phyloP scores from a whole-genome alignment of 208 protist genomes.

The Balamuthia mandrillaris region DNA sequence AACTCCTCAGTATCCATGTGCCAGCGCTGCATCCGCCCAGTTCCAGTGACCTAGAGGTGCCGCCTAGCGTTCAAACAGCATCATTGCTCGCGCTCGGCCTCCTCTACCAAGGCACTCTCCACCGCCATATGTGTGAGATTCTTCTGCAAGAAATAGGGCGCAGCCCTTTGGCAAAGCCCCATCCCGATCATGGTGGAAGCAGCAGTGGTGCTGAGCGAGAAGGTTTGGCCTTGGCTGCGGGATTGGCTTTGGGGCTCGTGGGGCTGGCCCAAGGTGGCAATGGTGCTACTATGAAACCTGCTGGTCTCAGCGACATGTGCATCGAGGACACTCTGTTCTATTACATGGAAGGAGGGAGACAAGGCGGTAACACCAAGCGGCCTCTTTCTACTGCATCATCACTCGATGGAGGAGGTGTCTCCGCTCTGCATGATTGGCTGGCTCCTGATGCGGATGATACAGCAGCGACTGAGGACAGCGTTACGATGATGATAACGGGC shows the following conservation, averaged over 20 bases:
- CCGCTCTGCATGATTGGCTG: no score
- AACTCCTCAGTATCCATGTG: conserved; percentile 76
- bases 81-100: conserved; percentile 77
- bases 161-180: background rate
- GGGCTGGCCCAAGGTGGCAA: conserved; percentile 49
- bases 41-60: conserved; percentile 70
- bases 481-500: no score
- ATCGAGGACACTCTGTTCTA: conserved; percentile 56
- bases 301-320: conserved; percentile 58
- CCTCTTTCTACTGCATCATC: no score
- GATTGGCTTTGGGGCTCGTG: conserved; percentile 65
- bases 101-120: conserved; percentile 63
- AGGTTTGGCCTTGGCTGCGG: conserved; percentile 59
- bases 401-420: no score
- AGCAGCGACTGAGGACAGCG: no score
- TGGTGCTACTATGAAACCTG: no score
- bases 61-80: conserved; percentile 63
- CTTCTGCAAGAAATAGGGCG: conserved; percentile 73
- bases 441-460: no score
- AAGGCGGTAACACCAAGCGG: no score
- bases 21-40: conserved; percentile 61
- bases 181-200: conserved; percentile 43
- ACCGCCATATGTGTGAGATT: conserved; percentile 74
- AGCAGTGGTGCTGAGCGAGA: conserved; percentile 46
- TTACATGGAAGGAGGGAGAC: conserved; percentile 59